phyloP scores from a whole-genome alignment of 2,329 filamentous ascomycete genomes.

The Colletotrichum phormii region DNA sequence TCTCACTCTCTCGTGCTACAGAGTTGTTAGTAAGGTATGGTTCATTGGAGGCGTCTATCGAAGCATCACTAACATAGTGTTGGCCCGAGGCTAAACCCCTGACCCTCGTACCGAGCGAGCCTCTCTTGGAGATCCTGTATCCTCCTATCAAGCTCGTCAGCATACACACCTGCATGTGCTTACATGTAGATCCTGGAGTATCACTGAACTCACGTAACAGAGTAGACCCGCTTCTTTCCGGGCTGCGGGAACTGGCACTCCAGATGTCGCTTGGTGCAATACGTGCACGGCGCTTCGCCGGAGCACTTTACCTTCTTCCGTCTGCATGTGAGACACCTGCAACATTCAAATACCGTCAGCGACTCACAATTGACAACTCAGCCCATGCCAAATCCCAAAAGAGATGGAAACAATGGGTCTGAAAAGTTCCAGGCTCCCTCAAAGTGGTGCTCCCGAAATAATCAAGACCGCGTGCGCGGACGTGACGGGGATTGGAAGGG shows the following conservation, averaged over 20 bases:
- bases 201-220: slow-evolving; percentile 31
- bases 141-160: slow-evolving; percentile 7
- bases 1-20: background rate
- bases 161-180: accelerated
- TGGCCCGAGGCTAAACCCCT: background rate
- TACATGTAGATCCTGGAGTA: background rate
- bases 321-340: slow-evolving; percentile 34
- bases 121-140: slow-evolving; percentile 38
- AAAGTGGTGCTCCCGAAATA: background rate
- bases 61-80: slow-evolving; percentile 3
- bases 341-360: background rate
- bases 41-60: too few relatives aligned
- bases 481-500: background rate
- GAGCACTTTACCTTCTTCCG: slow-evolving; percentile 37
- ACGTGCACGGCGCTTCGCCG: slow-evolving; percentile 31
- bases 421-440: background rate
- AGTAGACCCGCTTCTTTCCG: slow-evolving; percentile 32
- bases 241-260: slow-evolving; percentile 29
- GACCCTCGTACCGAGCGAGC: slow-evolving; percentile 36
- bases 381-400: too few relatives aligned
- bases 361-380: background rate
- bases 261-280: slow-evolving; percentile 28
- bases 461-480: background rate
- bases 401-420: too few relatives aligned
- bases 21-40: background rate